Conservation (phyloP, 2,329 filamentous ascomycete genomes). For the Colletotrichum camelliae region DNA sequence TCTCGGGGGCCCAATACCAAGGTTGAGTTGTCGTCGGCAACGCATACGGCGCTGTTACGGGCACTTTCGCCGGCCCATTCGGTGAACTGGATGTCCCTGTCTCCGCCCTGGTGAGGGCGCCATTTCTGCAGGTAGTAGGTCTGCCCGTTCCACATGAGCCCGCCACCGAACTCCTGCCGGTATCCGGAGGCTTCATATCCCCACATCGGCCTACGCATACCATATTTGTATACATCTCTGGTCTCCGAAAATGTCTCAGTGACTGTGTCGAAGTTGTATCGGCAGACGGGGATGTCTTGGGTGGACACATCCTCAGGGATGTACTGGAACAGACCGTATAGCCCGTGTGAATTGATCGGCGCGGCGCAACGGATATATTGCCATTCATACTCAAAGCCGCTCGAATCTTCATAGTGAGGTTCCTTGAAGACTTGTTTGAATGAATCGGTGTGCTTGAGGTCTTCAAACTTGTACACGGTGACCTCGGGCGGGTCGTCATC, state of each 20-base stretch:
- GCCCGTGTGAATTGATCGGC: not conserved
- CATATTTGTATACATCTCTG: not conserved
- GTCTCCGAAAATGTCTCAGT: not conserved
- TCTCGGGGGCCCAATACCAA: not conserved
- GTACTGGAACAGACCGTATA: not conserved
- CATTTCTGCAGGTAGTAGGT: constrained; percentile 29
- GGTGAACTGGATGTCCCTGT: constrained; percentile 11
- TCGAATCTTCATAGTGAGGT: not conserved
- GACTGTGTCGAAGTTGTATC: not conserved
- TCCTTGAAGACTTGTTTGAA: not conserved
- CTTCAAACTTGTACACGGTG: not conserved
- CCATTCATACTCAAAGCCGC: no score
- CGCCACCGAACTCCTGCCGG: not conserved
- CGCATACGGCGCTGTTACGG: not conserved
- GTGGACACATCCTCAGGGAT: not conserved
- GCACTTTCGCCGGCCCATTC: not conserved
- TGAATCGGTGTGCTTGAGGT: not conserved
- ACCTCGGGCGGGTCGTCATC: not conserved
- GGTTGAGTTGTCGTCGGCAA: not conserved
- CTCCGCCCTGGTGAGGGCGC: not conserved
- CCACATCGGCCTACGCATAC: not conserved
- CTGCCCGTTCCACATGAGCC: constrained; percentile 25
- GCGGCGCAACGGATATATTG: not conserved
- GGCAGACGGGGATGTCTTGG: not conserved
- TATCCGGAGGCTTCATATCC: no score